These are phyloP conservation scores for Mrakia frigida DNA, from an alignment of 768 basidiomycete species.

Conservation along the genomic window DNA sequence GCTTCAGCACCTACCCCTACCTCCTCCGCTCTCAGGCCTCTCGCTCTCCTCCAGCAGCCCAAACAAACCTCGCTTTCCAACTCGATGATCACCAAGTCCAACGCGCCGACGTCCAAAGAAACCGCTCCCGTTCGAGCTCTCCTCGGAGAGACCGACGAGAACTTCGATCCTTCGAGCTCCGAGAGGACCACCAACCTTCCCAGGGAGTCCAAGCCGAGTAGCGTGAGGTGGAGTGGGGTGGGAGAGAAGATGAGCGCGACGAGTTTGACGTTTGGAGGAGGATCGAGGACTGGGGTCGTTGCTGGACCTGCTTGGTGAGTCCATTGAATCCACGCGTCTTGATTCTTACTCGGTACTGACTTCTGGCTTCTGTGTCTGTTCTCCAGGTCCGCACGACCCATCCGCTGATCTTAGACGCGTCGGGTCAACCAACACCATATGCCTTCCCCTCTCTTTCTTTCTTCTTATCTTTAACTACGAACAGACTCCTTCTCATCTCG, in stretches of 20 bases:
- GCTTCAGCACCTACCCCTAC: too few species aligned
- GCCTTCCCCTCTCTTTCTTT: neutral
- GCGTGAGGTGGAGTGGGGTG: neutral
- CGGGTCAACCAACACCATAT: neutral
- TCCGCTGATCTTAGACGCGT: neutral
- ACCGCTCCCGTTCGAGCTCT: too few species aligned
- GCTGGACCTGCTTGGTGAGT: conserved; percentile 15
- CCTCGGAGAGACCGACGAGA: neutral
- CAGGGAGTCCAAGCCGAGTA: neutral
- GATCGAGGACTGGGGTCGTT: neutral
- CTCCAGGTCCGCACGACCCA: conserved; percentile 3
- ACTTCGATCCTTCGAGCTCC: neutral
- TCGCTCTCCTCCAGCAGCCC: too few species aligned
- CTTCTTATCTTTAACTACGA: neutral
- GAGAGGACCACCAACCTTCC: too few species aligned
- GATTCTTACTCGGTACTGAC: too few species aligned
- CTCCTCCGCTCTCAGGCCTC: too few species aligned
- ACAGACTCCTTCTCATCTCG: neutral
- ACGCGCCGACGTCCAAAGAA: too few species aligned
- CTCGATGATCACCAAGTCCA: too few species aligned
- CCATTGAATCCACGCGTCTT: too few species aligned
- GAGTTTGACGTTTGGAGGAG: neutral
- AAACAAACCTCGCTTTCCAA: too few species aligned
- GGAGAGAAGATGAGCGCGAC: neutral
- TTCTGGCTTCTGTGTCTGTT: neutral